These are phyloP conservation scores for Strobilomyces confusus DNA, from an alignment of 768 basidiomycete species.

Conservation along the genomic window DNA sequence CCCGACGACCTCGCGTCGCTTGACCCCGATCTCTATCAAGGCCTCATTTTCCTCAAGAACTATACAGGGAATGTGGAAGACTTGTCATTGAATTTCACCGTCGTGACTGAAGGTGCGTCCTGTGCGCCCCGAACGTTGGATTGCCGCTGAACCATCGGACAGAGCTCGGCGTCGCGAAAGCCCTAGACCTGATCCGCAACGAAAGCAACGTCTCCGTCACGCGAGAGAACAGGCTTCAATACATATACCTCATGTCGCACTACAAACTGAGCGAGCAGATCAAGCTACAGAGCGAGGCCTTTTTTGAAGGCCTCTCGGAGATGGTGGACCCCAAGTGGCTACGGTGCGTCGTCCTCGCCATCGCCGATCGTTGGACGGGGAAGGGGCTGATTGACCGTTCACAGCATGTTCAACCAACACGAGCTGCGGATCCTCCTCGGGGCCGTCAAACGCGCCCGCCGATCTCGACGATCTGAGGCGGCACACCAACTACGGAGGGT, in stretches of 20 bases:
- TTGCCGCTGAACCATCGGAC: background rate
- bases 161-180: conserved; percentile 81
- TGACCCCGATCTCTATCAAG: conserved; percentile 89
- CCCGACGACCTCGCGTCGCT: conserved; percentile 90
- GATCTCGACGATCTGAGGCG: conserved; percentile 75
- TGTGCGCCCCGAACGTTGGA: background rate
- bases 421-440: conserved; percentile 87
- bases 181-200: conserved; percentile 74
- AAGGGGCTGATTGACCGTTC: conserved; percentile 13
- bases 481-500: conserved; percentile 80
- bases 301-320: conserved; percentile 90
- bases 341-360: conserved; percentile 36
- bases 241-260: conserved; percentile 87
- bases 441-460: conserved; percentile 84
- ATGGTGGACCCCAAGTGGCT: conserved; percentile 92
- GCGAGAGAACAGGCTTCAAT: conserved; percentile 81
- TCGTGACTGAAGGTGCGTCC: conserved; percentile 74
- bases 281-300: conserved; percentile 72
- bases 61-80: conserved; percentile 86
- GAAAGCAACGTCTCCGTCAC: conserved; percentile 85
- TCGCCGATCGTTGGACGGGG: background rate
- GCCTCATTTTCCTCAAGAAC: conserved; percentile 89
- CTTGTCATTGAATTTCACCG: conserved; percentile 83
- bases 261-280: conserved; percentile 90
- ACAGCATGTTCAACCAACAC: conserved; percentile 94